A percentile compares a stretch with the other conserved stretches of the same genome.
These are phyloP conservation scores for Talaromyces adpressus DNA, from an alignment of 495 filamentous ascomycete genomes.

Conservation along the genomic window DNA sequence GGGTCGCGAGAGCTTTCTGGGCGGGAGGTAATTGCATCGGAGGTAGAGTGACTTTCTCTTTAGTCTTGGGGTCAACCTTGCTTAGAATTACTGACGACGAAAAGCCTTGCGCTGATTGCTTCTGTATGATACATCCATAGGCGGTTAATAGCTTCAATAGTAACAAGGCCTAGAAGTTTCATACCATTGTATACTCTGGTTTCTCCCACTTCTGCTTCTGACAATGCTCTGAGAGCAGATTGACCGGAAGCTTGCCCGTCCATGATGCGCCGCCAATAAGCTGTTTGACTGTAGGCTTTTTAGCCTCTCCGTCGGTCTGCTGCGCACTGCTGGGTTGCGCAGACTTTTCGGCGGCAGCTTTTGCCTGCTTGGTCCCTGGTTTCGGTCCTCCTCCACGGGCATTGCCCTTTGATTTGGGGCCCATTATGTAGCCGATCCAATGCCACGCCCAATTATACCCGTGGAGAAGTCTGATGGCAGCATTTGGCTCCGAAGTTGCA, in stretches of 20 bases:
- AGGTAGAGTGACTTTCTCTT: slow-evolving; percentile 62
- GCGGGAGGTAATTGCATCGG: slow-evolving; percentile 74
- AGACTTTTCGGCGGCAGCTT: slow-evolving; percentile 29
- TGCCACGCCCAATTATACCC: slow-evolving; percentile 12
- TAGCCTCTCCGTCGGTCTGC: slow-evolving; percentile 44
- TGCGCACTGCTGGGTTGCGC: slow-evolving; percentile 21
- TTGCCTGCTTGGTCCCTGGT: slow-evolving; percentile 39
- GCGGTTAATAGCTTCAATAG: background rate
- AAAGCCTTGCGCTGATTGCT: slow-evolving; percentile 54
- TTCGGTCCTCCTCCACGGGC: slow-evolving; percentile 33
- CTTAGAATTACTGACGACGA: slow-evolving; percentile 73
- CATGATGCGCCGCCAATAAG: slow-evolving; percentile 92
- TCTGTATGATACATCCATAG: slow-evolving; percentile 22
- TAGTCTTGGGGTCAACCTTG: slow-evolving; percentile 74
- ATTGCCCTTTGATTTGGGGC: slow-evolving; percentile 37
- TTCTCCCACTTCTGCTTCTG: slow-evolving; percentile 93
- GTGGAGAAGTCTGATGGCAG: slow-evolving; percentile 13
- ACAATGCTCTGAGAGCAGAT: slow-evolving; percentile 87
- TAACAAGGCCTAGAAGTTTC: background rate
- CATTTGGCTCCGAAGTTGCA: background rate
- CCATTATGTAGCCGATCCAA: slow-evolving; percentile 20
- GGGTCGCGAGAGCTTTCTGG: slow-evolving; percentile 58
- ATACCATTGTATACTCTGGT: slow-evolving; percentile 79
- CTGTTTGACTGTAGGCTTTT: slow-evolving; percentile 74
- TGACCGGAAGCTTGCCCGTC: slow-evolving; percentile 94